Evolutionary conservation across 768 basidiomycete species (phyloP), one percentile per base, ranked within the genome.

Genomic region (Tylopilus vinaceipallidus): DNA sequence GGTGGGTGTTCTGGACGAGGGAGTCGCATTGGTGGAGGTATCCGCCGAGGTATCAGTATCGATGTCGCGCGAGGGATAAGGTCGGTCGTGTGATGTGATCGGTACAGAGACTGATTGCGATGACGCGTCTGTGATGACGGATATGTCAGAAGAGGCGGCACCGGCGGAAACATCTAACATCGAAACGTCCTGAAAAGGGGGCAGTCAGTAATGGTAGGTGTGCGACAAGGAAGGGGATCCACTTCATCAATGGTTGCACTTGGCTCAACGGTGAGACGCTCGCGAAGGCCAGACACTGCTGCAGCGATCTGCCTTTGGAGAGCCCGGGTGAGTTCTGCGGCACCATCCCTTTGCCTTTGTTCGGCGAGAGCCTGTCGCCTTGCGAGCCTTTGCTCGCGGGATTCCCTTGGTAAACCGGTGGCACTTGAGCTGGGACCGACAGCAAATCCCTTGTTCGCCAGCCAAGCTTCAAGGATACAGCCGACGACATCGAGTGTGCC

Each of bases 401-500:
- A 80, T 70, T 92, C 90, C 45, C 88, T 71, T 13, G 84, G 85
- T 52, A 83, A 67, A 1, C 88, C 88, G 3, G 82, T 87, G 0
- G 86, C 88, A 45, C 86, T 83, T 0, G 85, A 75, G 57, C 84
- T 87, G 4, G 92, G 88, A 16, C 86, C 87, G 20, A 94, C 84
- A 0, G 89, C 84, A 63, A 97, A 89, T 0, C 92, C 93, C 62
- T 88, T 88, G 57, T 85, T 84, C 6, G 86, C 86, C 24, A 97
- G 69, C 92, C 94, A 98, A 14, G 91, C 88, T 71, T 95, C 93
- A 19, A 98, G 77, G 20, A 98, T 88, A 54, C 91, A 91, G 6
- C 92, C 93, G 1, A 97, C 94, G 5, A 97, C 90, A 56, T 95
- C 91, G 23, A 98, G 75, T 0, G 92, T 91, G 16, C 95, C 94